These are phyloP conservation scores for Diplotaxis tenuifolia DNA, from an alignment of 345 rosid species.

Conservation along the genomic window DNA sequence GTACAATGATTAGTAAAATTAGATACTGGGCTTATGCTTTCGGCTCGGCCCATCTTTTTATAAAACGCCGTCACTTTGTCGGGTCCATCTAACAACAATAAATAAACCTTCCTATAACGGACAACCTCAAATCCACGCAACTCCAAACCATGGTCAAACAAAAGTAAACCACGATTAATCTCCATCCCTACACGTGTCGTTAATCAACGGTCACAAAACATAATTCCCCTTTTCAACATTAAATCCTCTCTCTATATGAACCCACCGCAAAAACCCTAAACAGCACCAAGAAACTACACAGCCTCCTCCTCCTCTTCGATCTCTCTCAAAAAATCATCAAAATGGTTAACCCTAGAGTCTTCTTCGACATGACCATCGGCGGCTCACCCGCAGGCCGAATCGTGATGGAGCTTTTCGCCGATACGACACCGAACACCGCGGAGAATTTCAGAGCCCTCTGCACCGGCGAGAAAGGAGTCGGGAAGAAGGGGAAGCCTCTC, in stretches of 20 bases:
- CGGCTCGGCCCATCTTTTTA: slow-evolving; percentile 11
- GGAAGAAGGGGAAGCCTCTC: slow-evolving; percentile 48
- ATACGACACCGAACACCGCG: slow-evolving; percentile 42
- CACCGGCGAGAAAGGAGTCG: slow-evolving; percentile 58
- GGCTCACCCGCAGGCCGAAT: slow-evolving; percentile 41
- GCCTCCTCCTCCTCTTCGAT: neutral
- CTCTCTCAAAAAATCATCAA: neutral
- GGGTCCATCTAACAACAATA: slow-evolving; percentile 19
- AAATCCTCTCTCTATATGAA: slow-evolving; percentile 17
- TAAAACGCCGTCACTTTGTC: slow-evolving; percentile 26
- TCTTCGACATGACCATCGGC: slow-evolving; percentile 47
- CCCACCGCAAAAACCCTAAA: neutral
- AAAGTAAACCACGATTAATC: slow-evolving; percentile 12
- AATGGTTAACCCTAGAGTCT: slow-evolving; percentile 48
- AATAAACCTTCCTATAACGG: neutral
- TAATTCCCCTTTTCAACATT: neutral
- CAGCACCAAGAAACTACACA: neutral
- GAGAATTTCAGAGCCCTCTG: slow-evolving; percentile 71
- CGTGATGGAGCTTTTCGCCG: slow-evolving; percentile 56
- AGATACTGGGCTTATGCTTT: slow-evolving; percentile 20
- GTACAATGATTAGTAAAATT: neutral
- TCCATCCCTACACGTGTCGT: slow-evolving; percentile 17
- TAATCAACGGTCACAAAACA: slow-evolving; percentile 2
- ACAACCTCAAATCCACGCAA: slow-evolving; percentile 16
- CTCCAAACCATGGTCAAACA: slow-evolving; percentile 9